Evolutionary conservation across 441 rosid genomes (phyloP).

Genomic region (Populus trichocarpa): DNA sequence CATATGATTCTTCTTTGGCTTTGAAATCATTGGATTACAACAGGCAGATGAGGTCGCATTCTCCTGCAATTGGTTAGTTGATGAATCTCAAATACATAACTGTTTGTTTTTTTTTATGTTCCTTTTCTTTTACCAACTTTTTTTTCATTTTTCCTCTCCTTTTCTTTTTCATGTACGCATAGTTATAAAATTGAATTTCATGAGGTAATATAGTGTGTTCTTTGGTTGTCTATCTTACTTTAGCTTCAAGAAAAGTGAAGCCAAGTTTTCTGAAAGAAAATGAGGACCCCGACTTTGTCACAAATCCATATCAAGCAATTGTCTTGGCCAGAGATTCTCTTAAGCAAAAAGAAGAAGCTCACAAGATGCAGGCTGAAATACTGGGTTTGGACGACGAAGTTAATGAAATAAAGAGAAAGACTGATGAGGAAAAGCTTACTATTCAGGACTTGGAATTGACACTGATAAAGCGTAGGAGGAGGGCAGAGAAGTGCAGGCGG

Average conservation of each 20-base stretch:
- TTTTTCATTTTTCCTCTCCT: neutral
- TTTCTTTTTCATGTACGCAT: neutral
- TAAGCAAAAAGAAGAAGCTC: constrained; percentile 68
- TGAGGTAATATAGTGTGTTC: neutral
- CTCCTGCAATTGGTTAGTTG: constrained; percentile 55
- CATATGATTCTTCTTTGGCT: constrained; percentile 48
- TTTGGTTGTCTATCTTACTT: constrained; percentile 2
- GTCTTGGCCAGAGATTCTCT: constrained; percentile 75
- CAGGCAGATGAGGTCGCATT: constrained; percentile 46
- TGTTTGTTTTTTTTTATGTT: neutral
- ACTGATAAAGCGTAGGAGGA: constrained; percentile 73
- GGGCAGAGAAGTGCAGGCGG: constrained; percentile 90
- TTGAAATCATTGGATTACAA: constrained; percentile 62
- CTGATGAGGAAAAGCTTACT: constrained; percentile 54
- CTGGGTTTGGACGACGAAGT: constrained; percentile 64
- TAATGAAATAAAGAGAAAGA: constrained; percentile 48
- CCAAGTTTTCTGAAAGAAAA: constrained; percentile 58
- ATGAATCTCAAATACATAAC: neutral
- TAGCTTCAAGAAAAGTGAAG: constrained; percentile 51
- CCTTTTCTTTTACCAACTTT: no score
- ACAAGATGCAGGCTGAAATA: constrained; percentile 55
- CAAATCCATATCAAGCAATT: constrained; percentile 76
- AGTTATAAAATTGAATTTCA: neutral
- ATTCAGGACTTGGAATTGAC: constrained; percentile 78
- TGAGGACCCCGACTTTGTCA: constrained; percentile 51